These are phyloP conservation scores for Coprinellus micaceus DNA, from an alignment of 768 basidiomycete genomes.

Conservation along the genomic window DNA sequence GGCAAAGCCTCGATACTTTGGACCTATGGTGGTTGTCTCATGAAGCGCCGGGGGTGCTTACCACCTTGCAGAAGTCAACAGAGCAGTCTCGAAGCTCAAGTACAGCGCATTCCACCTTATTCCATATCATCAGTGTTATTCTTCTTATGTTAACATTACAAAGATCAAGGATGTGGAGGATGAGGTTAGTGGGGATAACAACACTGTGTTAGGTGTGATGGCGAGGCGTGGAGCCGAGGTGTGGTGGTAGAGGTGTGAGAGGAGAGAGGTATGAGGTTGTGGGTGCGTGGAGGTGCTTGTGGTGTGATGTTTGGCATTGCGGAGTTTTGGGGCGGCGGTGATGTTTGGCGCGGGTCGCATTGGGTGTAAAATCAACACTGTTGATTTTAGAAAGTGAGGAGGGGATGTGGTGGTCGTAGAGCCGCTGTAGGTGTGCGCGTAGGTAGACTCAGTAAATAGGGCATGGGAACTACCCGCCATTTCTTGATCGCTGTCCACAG, in stretches of 20 bases:
- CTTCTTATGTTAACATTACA: background rate
- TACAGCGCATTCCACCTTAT: constrained; percentile 24
- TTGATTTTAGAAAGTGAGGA: background rate
- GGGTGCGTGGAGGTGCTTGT: background rate
- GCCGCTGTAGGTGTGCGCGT: too few relatives aligned
- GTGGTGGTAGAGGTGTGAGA: background rate
- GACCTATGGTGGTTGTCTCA: constrained; percentile 29
- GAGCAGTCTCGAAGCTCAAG: constrained; percentile 18
- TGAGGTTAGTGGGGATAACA: background rate
- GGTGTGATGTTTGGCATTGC: too few relatives aligned
- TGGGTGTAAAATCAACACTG: background rate
- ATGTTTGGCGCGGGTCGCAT: too few relatives aligned
- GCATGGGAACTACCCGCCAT: too few relatives aligned
- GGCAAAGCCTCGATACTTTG: constrained; percentile 27
- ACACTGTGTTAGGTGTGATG: too few relatives aligned
- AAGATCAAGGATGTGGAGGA: background rate
- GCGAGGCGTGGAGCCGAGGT: too few relatives aligned
- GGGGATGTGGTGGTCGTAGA: background rate
- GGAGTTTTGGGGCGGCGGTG: too few relatives aligned
- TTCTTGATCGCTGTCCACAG: too few relatives aligned
- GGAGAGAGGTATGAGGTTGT: too few relatives aligned
- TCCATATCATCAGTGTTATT: constrained; percentile 20
- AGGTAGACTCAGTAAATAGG: too few relatives aligned
- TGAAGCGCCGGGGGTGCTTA: constrained; percentile 24
- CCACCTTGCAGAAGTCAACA: constrained; percentile 23